Evolutionary conservation across 129 eudicot genomes (phyloP), one percentile per base, ranked within the genome.

Genomic region (Flaveria robusta): DNA sequence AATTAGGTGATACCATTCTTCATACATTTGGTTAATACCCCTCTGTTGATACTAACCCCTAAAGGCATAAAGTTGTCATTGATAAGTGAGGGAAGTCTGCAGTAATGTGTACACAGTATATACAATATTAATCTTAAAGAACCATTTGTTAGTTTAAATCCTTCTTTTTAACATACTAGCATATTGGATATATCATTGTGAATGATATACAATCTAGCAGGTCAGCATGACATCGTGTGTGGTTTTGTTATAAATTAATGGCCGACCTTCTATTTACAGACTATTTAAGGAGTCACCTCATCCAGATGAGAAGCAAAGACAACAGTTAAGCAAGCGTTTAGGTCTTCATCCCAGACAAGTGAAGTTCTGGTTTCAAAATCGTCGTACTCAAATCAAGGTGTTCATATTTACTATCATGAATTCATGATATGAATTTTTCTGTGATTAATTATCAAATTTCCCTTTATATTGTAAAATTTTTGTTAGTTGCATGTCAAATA

Each of bases 291-390:
- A 95, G 85, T 95, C 99, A 45, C 99, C 99, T 29, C 99, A 95
- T 81, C 99, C 99, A 24, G 99, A 95, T 86, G 99, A 95, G 86
- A 95, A 89, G 88, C 99, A 95, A 81, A 80, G 99, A 76, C 96
- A 86, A 75, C 85, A 89, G 24, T 87, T 95, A 69, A 95, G 99
- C 91, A 89, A 86, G 81, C 90, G 85, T 66, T 84, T 91, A 80
- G 99, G 99, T 52, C 99, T 95, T 76, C 90, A 89, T 85, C 96
- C 99, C 20, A 87, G 96, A 69, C 99, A 95, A 88, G 96, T 95
- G 77, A 95, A 95, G 68, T 95, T 95, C 85, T 95, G 99, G 99
- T 95, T 95, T 83, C 99, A 95, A 86, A 95, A 95, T 85, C 96
- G 99, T 31, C 95, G 99, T 11, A 95, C 99, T 59, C 99, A 95